These are phyloP conservation scores for Mortierella sp. DNA, from an alignment of 371 early-diverging fungal genomes.

Conservation along the genomic window DNA sequence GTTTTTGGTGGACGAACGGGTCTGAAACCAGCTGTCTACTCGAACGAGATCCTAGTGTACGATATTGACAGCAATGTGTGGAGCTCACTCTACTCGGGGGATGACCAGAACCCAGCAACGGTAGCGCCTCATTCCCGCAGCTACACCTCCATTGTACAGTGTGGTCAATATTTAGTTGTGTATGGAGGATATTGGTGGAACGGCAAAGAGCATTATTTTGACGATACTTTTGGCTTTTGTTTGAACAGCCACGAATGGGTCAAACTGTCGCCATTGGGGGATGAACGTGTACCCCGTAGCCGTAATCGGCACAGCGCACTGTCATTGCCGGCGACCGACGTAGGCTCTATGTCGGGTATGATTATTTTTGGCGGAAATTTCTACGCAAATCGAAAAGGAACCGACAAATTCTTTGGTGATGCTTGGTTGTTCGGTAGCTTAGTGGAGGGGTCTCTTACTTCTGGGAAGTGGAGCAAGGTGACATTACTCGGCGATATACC, in stretches of 20 bases:
- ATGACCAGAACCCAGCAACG: constrained; percentile 12
- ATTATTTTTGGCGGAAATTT: constrained; percentile 40
- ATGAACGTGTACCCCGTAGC: constrained; percentile 29
- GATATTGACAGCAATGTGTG: constrained; percentile 28
- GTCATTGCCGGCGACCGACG: constrained; percentile 17
- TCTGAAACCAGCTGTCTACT: constrained; percentile 38
- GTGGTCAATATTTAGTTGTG: constrained; percentile 23
- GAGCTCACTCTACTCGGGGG: constrained; percentile 9
- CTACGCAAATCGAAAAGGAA: constrained; percentile 22
- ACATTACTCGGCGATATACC: constrained; percentile 30
- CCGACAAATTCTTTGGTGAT: constrained; percentile 36
- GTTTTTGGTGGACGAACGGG: constrained; percentile 41
- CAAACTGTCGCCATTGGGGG: constrained; percentile 26
- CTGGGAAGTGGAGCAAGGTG: constrained; percentile 35
- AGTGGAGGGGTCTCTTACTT: constrained; percentile 19
- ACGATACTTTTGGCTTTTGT: constrained; percentile 34
- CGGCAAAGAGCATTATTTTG: constrained; percentile 38
- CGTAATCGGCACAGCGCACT: constrained; percentile 37
- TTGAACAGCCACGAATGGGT: constrained; percentile 28
- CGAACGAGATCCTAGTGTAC: constrained; percentile 33
- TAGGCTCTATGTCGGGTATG: constrained; percentile 28
- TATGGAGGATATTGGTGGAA: constrained; percentile 38
- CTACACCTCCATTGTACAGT: constrained; percentile 31
- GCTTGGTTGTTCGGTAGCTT: constrained; percentile 31
- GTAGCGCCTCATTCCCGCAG: constrained; percentile 40